Percentiles rank a stretch among this genome's conserved stretches.
Conservation (phyloP, 2,329 filamentous ascomycete species). For the Phaeosphaeriaceae sp. region DNA sequence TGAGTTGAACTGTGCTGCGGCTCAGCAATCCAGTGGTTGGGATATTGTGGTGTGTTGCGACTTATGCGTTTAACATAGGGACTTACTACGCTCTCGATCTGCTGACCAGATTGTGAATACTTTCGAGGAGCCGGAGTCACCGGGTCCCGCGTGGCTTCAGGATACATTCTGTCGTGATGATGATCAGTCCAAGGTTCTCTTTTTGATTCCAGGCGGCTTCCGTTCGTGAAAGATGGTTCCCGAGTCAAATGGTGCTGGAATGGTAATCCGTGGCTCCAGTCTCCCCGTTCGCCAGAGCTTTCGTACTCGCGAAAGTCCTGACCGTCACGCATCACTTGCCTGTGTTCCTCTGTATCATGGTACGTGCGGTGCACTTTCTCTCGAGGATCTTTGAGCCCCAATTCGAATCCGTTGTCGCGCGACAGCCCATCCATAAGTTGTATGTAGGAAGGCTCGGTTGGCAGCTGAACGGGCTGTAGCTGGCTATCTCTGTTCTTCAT, state of each 20-base stretch:
- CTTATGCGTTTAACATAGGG: slow-evolving; percentile 46
- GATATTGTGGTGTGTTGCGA: slow-evolving; percentile 16
- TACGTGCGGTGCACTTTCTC: not conserved
- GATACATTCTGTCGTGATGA: slow-evolving; percentile 10
- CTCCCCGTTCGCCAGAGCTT: slow-evolving; percentile 2
- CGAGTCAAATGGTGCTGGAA: slow-evolving; percentile 26
- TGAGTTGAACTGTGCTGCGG: slow-evolving; percentile 34
- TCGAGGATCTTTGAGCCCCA: slow-evolving; percentile 39
- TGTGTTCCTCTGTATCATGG: not conserved
- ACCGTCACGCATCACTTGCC: slow-evolving; percentile 7
- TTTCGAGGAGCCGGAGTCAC: slow-evolving; percentile 21
- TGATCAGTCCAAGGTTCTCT: slow-evolving; percentile 8
- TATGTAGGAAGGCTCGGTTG: slow-evolving; percentile 38
- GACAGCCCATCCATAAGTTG: slow-evolving; percentile 40
- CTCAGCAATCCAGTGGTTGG: slow-evolving; percentile 31
- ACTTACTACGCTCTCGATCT: slow-evolving; percentile 46
- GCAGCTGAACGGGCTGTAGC: slow-evolving; percentile 14
- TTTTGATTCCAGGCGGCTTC: slow-evolving; percentile 7
- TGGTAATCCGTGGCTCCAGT: slow-evolving; percentile 21
- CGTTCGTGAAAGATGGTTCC: slow-evolving; percentile 4
- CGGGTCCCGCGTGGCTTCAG: slow-evolving; percentile 3
- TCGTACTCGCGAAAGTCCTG: slow-evolving; percentile 1
- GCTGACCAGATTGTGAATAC: slow-evolving; percentile 16
- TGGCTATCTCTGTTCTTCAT: not conserved
- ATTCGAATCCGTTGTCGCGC: slow-evolving; percentile 26